Conservation (phyloP, 345 rosid genomes). For the Streptanthus diversifolius region DNA sequence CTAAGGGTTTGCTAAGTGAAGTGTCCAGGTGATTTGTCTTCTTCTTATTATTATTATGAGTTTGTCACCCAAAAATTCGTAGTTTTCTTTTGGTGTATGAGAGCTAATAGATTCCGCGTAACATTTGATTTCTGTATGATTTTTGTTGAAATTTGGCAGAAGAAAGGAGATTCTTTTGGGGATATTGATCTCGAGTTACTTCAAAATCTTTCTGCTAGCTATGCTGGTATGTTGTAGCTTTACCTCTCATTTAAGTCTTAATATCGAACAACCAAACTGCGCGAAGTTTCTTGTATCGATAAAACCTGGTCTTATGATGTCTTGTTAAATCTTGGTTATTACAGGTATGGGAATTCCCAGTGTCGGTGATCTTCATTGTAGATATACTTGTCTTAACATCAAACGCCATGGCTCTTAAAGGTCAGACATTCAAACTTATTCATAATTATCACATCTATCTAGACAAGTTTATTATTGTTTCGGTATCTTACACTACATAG, state of each 20-base stretch:
- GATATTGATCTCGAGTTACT: constrained; percentile 71
- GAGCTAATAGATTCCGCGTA: neutral
- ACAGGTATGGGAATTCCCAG: constrained; percentile 88
- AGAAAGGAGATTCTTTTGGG: constrained; percentile 48
- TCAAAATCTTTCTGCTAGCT: constrained; percentile 60
- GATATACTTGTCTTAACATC: constrained; percentile 79
- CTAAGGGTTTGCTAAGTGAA: constrained; percentile 41
- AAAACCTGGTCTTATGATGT: neutral
- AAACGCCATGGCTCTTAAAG: constrained; percentile 71
- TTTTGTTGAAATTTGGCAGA: constrained; percentile 14
- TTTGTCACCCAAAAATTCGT: neutral
- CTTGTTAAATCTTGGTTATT: neutral
- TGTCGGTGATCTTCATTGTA: constrained; percentile 59
- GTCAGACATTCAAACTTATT: constrained; percentile 37
- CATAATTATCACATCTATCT: neutral
- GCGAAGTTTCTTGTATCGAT: neutral
- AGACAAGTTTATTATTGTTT: neutral
- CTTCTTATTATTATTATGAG: neutral
- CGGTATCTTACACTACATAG: constrained; percentile 2
- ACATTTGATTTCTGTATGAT: neutral
- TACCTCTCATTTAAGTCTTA: neutral
- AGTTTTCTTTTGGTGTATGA: neutral
- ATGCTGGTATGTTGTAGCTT: constrained; percentile 54
- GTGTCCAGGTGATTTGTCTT: constrained; percentile 43
- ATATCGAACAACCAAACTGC: neutral